These are phyloP conservation scores for Colletotrichum costaricense DNA, from an alignment of 2,329 filamentous ascomycete genomes.

Conservation along the genomic window DNA sequence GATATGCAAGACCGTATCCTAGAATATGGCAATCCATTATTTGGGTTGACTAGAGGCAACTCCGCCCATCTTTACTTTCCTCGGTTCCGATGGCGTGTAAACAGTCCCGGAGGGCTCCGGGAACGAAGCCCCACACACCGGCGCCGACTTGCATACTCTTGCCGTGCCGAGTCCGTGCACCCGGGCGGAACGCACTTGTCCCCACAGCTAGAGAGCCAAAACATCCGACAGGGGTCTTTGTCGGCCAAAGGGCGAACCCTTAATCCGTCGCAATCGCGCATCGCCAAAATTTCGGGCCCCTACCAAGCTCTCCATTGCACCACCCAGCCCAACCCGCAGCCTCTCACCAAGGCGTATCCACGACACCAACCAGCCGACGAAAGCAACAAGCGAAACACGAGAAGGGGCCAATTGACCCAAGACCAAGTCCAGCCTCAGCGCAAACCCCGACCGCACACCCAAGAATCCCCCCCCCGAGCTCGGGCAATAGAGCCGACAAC, in stretches of 20 bases:
- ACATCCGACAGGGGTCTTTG: not conserved
- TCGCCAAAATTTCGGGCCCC: conserved; percentile 35
- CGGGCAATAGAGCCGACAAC: not conserved
- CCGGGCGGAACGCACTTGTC: not conserved
- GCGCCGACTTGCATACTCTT: not conserved
- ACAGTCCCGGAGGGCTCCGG: not conserved
- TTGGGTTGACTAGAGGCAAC: not conserved
- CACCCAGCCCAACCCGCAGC: not conserved
- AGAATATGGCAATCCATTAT: not conserved
- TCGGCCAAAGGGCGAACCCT: conserved; percentile 22
- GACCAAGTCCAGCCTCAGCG: not conserved
- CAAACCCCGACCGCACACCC: not conserved
- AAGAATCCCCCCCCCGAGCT: not conserved
- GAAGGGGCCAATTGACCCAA: not conserved
- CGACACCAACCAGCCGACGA: not conserved
- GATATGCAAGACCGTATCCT: not conserved
- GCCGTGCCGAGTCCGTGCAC: too few species aligned
- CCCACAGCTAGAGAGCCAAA: not conserved
- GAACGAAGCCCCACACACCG: not conserved
- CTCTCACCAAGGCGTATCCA: not conserved
- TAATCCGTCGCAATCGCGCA: conserved; percentile 29
- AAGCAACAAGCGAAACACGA: not conserved
- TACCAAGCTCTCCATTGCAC: not conserved
- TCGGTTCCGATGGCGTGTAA: not conserved
- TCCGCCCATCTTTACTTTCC: not conserved